Percentiles rank a stretch among this genome's conserved stretches.
Conservation (phyloP, 2,329 filamentous ascomycete genomes). For the Magnaporthiopsis poae region DNA sequence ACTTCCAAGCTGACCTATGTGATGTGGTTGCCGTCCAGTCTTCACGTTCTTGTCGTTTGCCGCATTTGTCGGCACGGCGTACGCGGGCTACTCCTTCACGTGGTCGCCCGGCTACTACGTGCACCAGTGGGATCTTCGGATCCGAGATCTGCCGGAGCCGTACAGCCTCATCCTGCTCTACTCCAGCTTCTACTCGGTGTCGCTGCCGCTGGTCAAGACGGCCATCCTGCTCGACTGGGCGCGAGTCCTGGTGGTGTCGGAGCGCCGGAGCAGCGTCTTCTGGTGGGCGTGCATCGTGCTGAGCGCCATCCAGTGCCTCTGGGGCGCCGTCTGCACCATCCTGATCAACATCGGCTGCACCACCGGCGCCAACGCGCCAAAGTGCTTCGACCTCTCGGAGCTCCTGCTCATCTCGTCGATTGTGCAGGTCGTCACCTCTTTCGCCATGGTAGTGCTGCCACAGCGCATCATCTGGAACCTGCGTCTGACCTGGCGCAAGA, state of each 20-base stretch:
- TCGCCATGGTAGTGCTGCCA: conserved; percentile 24
- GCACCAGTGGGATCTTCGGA: conserved; percentile 24
- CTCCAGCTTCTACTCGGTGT: conserved; percentile 26
- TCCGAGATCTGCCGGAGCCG: conserved; percentile 14
- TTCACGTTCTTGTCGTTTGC: conserved; percentile 9
- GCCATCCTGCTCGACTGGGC: conserved; percentile 35
- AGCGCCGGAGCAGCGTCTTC: conserved; percentile 20
- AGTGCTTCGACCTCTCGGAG: conserved; percentile 21
- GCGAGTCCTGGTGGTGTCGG: conserved; percentile 24
- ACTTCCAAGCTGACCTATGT: neutral
- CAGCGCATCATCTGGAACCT: conserved; percentile 26
- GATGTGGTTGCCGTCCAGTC: neutral
- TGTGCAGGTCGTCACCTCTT: conserved; percentile 24
- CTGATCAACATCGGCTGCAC: conserved; percentile 25
- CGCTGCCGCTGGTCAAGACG: conserved; percentile 29
- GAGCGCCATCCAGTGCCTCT: conserved; percentile 22
- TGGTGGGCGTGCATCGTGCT: conserved; percentile 26
- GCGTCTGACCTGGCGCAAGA: conserved; percentile 21
- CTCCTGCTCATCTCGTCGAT: conserved; percentile 21
- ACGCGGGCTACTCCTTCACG: conserved; percentile 17
- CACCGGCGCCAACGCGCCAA: conserved; percentile 16
- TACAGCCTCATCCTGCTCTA: conserved; percentile 23
- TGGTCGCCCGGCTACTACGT: conserved; percentile 25
- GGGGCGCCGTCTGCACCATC: conserved; percentile 20
- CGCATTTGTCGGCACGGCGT: conserved; percentile 14